phyloP scores from a whole-genome alignment of 2,329 filamentous ascomycete species.

The Neurospora sp. region DNA sequence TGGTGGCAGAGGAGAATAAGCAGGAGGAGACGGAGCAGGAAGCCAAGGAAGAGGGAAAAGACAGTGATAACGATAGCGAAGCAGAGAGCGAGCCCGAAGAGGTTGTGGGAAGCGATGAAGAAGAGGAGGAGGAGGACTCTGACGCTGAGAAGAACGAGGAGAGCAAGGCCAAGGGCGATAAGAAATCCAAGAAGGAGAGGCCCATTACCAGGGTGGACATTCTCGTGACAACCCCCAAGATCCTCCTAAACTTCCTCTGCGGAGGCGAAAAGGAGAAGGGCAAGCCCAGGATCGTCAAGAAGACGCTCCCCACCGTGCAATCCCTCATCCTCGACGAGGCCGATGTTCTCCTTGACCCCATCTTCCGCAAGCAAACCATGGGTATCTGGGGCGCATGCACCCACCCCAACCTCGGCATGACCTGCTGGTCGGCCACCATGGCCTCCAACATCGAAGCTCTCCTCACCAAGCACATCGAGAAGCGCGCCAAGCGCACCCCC shows the following conservation, averaged over 20 bases:
- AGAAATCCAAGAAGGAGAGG: slow-evolving; percentile 10
- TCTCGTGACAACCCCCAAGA: slow-evolving; percentile 68
- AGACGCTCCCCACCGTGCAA: slow-evolving; percentile 55
- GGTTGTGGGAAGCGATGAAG: slow-evolving; percentile 4
- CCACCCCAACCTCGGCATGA: slow-evolving; percentile 58
- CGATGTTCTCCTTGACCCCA: slow-evolving; percentile 81
- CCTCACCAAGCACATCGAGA: slow-evolving; percentile 55
- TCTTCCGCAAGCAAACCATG: slow-evolving; percentile 84
- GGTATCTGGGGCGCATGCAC: slow-evolving; percentile 73
- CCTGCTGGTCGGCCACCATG: slow-evolving; percentile 96
- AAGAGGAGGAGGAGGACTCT: slow-evolving; percentile 9
- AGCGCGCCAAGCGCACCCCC: slow-evolving; percentile 41
- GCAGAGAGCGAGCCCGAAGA: slow-evolving; percentile 1
- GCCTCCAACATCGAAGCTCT: slow-evolving; percentile 82
- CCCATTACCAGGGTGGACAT: slow-evolving; percentile 63
- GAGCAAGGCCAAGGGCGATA: slow-evolving; percentile 1
- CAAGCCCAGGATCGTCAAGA: slow-evolving; percentile 21
- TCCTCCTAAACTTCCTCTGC: slow-evolving; percentile 63
- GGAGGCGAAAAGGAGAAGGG: slow-evolving; percentile 26
- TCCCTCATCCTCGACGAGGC: slow-evolving; percentile 85
- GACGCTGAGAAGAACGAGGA: slow-evolving; percentile 6
- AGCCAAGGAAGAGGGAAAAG: neutral
- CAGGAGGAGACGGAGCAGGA: slow-evolving; percentile 2
- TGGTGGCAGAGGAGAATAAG: slow-evolving; percentile 37
- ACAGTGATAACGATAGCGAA: slow-evolving; percentile 3